phyloP scores from a whole-genome alignment of 768 basidiomycete genomes.

The Mrakia blollopis region DNA sequence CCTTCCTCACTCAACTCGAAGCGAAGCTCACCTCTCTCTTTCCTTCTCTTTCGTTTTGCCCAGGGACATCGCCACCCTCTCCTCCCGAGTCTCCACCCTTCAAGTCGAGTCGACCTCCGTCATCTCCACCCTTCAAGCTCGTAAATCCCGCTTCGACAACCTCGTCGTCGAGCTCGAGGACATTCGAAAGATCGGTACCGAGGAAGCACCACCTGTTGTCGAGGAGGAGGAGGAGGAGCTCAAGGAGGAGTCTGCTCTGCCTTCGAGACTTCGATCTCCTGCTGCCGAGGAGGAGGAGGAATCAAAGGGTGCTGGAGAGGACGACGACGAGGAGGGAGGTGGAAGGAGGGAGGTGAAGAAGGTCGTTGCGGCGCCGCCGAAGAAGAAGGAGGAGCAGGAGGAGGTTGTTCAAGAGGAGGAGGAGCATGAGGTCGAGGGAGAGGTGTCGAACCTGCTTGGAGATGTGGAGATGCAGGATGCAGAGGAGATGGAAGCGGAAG shows the following conservation, averaged over 20 bases:
- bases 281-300: background rate
- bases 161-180: background rate
- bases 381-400: background rate
- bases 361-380: background rate
- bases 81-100: background rate
- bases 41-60: background rate
- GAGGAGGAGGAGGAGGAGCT: background rate
- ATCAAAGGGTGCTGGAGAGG: background rate
- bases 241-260: background rate
- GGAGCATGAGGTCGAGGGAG: background rate
- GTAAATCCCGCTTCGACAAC: slow-evolving; percentile 7
- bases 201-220: background rate
- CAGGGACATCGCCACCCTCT: slow-evolving; percentile 1
- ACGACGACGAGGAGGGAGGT: background rate
- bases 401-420: background rate
- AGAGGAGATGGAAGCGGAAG: background rate
- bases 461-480: background rate
- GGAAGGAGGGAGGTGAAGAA: slow-evolving; percentile 11
- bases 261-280: background rate
- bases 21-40: background rate
- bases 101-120: background rate
- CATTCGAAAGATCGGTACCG: background rate
- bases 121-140: background rate
- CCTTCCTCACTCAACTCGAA: background rate
- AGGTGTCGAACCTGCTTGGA: background rate